Evolutionary conservation across 108 stramenopile species (phyloP).

Genomic region (Nitzschia inconspicua): DNA sequence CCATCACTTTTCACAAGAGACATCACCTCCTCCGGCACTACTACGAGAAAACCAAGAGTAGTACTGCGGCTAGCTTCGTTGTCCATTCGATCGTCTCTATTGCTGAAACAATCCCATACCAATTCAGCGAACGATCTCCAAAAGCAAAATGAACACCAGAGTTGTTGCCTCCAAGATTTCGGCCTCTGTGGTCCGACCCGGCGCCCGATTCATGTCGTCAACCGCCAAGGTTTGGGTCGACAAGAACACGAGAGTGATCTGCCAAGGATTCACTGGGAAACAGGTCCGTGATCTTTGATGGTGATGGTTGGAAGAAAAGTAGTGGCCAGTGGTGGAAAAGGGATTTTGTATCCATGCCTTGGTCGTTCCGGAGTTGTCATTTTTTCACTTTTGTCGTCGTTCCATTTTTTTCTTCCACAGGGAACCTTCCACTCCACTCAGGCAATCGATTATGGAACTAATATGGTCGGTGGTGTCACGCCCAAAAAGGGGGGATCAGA

Average conservation of each 20-base stretch:
- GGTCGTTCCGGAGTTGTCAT: too few relatives aligned
- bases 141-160: slow-evolving; percentile 28
- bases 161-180: slow-evolving; percentile 13
- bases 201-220: slow-evolving; percentile 69
- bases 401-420: slow-evolving; percentile 14
- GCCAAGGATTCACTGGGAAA: slow-evolving; percentile 99
- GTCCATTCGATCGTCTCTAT: too few relatives aligned
- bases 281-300: slow-evolving; percentile 51
- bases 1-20: too few relatives aligned
- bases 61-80: too few relatives aligned
- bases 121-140: neutral
- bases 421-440: slow-evolving; percentile 83
- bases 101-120: too few relatives aligned
- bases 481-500: slow-evolving; percentile 93
- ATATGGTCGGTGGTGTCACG: slow-evolving; percentile 97
- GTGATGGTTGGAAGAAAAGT: too few relatives aligned
- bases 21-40: too few relatives aligned
- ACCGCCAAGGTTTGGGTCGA: slow-evolving; percentile 96
- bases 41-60: too few relatives aligned
- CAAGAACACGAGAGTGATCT: slow-evolving; percentile 96
- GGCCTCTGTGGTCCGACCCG: slow-evolving; percentile 9
- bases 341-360: too few relatives aligned
- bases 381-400: neutral
- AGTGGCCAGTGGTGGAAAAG: too few relatives aligned
- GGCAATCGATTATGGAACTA: slow-evolving; percentile 99